Evolutionary conservation across 768 basidiomycete genomes (phyloP).

Genomic region (Pleurotus ostreatus): DNA sequence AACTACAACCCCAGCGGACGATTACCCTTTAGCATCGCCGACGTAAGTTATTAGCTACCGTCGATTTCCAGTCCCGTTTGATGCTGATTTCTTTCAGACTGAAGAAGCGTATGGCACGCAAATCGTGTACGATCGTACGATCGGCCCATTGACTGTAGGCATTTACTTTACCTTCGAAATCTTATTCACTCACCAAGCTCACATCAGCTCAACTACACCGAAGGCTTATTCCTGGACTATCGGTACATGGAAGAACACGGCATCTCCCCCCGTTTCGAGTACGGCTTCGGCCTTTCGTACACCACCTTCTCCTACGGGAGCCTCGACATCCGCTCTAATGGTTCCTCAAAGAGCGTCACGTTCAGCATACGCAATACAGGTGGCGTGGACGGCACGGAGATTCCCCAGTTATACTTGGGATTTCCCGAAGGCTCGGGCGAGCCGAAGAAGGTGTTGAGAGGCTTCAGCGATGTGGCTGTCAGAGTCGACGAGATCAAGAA

Average conservation of each 20-base stretch:
- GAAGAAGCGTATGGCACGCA: background rate
- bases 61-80: background rate
- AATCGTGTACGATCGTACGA: background rate
- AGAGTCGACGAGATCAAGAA: slow-evolving; percentile 38
- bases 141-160: slow-evolving; percentile 15
- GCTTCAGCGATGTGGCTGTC: slow-evolving; percentile 59
- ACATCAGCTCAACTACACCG: background rate
- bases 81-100: background rate
- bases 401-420: slow-evolving; percentile 73
- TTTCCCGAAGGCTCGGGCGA: slow-evolving; percentile 59
- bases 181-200: background rate
- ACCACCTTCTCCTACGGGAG: slow-evolving; percentile 71
- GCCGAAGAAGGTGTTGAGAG: slow-evolving; percentile 67
- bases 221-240: slow-evolving; percentile 32
- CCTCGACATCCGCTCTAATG: slow-evolving; percentile 41
- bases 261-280: slow-evolving; percentile 80
- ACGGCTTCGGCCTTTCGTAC: slow-evolving; percentile 89
- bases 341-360: slow-evolving; percentile 40
- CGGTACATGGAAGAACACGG: slow-evolving; percentile 42
- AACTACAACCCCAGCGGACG: slow-evolving; percentile 58
- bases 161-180: background rate
- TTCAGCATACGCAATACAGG: slow-evolving; percentile 71
- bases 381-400: slow-evolving; percentile 50
- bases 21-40: slow-evolving; percentile 75
- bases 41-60: background rate